Conservation (phyloP, 1,139 yeast genomes). For the Lodderomyces orthopsilosis region DNA sequence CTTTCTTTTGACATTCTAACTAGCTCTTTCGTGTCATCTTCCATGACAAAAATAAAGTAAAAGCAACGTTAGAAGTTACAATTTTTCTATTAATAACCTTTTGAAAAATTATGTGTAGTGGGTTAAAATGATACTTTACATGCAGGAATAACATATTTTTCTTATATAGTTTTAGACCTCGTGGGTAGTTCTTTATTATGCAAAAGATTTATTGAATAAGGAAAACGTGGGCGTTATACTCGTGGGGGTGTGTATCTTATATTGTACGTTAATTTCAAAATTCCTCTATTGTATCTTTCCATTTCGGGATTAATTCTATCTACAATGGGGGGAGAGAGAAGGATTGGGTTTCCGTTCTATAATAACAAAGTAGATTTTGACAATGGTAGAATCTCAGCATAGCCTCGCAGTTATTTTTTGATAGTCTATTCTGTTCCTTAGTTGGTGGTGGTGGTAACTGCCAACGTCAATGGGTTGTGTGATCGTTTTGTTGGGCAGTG, state of each 20-base stretch:
- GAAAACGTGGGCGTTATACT: not conserved
- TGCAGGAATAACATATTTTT: not conserved
- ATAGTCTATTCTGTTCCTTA: too few species aligned
- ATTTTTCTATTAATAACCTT: not conserved
- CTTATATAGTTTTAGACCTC: not conserved
- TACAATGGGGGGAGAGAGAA: not conserved
- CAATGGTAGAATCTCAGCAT: not conserved
- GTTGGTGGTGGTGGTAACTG: too few species aligned
- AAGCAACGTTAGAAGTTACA: too few species aligned
- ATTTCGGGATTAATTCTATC: not conserved
- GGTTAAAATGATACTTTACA: not conserved
- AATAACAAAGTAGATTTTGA: too few species aligned
- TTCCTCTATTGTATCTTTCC: not conserved
- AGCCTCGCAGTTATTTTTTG: too few species aligned
- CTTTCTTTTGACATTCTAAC: too few species aligned
- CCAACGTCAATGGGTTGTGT: too few species aligned
- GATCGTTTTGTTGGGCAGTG: too few species aligned
- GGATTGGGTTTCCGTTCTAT: too few species aligned
- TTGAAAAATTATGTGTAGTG: not conserved
- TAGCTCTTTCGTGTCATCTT: too few species aligned
- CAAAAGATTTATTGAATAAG: not conserved
- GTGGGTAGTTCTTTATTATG: not conserved
- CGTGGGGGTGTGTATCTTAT: not conserved
- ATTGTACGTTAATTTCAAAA: not conserved
- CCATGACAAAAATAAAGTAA: too few species aligned